Base-by-base conservation (phyloP, 2,329 filamentous ascomycete genomes). In the Pleoardoris graminearum region DNA sequence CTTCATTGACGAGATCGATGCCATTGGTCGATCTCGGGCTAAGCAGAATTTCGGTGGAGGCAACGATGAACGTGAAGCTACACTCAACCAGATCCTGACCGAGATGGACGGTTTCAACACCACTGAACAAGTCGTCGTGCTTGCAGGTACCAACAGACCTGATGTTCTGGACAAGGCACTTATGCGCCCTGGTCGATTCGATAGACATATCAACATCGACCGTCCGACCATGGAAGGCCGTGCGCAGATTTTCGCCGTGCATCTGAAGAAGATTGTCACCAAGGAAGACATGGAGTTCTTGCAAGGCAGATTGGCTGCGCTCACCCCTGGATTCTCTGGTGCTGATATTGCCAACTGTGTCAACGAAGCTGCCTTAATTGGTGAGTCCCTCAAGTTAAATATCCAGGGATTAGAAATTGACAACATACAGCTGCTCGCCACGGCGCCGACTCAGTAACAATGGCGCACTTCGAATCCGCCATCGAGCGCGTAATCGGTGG, bases 21-120 rank as follows among this genome's bases (percentile, higher is more conserved):
- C 94, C 52, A 97, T 99, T 66, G 94, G 94, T 64, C 91, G 92
- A 71, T 89, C 93, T 50, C 85, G 94, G 77, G 82, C 87, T 19
- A 95, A 96, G 70, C 85, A 87, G 30, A 88, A 87, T 59, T 90
- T 90, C 53, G 88, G 89, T 33, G 92, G 93, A 59, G 94, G 94
- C 56, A 97, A 97, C 69, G 94, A 99, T 70, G 94, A 99, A 78
- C 88, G 94, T 56, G 94, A 99, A 77, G 90, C 90, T 42, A 99
- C 94, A 0, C 85, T 99, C 23, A 99, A 99, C 76, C 94, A 99
- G 77, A 97, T 99, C 56, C 80, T 99, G 48, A 99, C 94, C 0
- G 94, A 99, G 75, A 99, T 99, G 94, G 94, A 99, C 72, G 94
- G 93, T 53, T 97, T 97, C 85, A 97, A 97, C 76, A 97, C 93